Evolutionary conservation across 1,139 yeast species (phyloP).

Genomic region (Candida frijolesensis): DNA sequence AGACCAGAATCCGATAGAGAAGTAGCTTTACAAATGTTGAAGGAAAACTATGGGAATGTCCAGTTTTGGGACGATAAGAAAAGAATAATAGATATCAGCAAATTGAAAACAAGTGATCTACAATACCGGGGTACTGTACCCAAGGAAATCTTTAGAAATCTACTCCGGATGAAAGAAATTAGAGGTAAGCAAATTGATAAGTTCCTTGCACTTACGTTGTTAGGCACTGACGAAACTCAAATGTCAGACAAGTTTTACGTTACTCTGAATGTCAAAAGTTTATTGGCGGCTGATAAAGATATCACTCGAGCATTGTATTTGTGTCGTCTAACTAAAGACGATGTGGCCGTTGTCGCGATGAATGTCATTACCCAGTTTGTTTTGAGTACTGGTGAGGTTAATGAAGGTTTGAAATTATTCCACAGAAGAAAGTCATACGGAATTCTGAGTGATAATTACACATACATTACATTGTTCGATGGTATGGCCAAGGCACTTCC

Average conservation of each 20-base stretch:
- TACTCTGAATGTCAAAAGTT: conserved; percentile 51
- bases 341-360: conserved; percentile 60
- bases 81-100: conserved; percentile 15
- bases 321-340: conserved; percentile 45
- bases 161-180: conserved; percentile 27
- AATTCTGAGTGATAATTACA: conserved; percentile 53
- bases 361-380: conserved; percentile 57
- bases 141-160: conserved; percentile 30
- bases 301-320: conserved; percentile 55
- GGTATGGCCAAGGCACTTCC: conserved; percentile 51
- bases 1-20: no score
- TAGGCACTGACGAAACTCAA: conserved; percentile 61
- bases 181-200: conserved; percentile 38
- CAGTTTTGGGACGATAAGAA: conserved; percentile 18
- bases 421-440: conserved; percentile 64
- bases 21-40: background rate
- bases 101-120: conserved; percentile 25
- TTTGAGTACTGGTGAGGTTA: conserved; percentile 40
- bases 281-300: conserved; percentile 49
- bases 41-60: conserved; percentile 20
- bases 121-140: conserved; percentile 21
- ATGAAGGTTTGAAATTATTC: conserved; percentile 49
- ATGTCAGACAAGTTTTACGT: conserved; percentile 58
- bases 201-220: conserved; percentile 47
- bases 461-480: conserved; percentile 57